Evolutionary conservation across 495 filamentous ascomycete species (phyloP).

Genomic region (Staphylotrichum longicolle): DNA sequence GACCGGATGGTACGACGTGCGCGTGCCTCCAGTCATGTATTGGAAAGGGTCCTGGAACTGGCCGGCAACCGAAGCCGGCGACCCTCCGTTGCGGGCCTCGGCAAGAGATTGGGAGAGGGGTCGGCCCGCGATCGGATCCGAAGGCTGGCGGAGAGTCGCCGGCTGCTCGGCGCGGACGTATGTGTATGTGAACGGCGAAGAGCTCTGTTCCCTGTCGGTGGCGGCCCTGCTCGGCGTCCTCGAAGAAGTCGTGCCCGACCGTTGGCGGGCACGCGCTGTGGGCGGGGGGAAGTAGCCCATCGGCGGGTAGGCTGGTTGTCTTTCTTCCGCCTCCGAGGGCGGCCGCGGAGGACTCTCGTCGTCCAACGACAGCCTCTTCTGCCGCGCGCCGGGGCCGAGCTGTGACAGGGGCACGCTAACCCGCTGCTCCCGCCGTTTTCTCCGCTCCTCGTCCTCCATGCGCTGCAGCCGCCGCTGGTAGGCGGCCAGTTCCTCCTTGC

Average conservation of each 20-base stretch:
- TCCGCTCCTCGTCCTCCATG: conserved; percentile 47
- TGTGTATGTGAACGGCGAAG: conserved; percentile 45
- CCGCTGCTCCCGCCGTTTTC: conserved; percentile 38
- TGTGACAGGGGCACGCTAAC: conserved; percentile 44
- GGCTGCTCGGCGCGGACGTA: conserved; percentile 32
- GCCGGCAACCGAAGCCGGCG: conserved; percentile 17
- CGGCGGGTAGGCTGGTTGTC: conserved; percentile 28
- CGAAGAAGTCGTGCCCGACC: conserved; percentile 34
- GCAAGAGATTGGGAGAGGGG: conserved; percentile 25
- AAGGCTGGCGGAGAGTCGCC: conserved; percentile 31
- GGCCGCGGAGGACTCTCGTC: conserved; percentile 20
- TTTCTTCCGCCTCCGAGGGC: conserved; percentile 19
- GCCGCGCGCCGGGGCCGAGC: conserved; percentile 33
- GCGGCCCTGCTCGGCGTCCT: conserved; percentile 29
- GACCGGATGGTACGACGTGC: conserved; percentile 29
- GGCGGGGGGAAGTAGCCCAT: conserved; percentile 44
- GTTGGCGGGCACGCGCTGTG: conserved; percentile 31
- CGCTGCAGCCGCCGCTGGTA: conserved; percentile 63
- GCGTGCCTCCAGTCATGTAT: conserved; percentile 41
- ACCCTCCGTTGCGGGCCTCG: conserved; percentile 18
- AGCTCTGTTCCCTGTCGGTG: conserved; percentile 32
- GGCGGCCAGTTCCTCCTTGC: conserved; percentile 70
- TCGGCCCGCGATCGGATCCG: conserved; percentile 30
- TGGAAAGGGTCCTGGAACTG: conserved; percentile 39
- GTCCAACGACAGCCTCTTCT: conserved; percentile 14